phyloP scores from a whole-genome alignment of 371 early-diverging fungal species.

The Apophysomyces ossiformis region DNA sequence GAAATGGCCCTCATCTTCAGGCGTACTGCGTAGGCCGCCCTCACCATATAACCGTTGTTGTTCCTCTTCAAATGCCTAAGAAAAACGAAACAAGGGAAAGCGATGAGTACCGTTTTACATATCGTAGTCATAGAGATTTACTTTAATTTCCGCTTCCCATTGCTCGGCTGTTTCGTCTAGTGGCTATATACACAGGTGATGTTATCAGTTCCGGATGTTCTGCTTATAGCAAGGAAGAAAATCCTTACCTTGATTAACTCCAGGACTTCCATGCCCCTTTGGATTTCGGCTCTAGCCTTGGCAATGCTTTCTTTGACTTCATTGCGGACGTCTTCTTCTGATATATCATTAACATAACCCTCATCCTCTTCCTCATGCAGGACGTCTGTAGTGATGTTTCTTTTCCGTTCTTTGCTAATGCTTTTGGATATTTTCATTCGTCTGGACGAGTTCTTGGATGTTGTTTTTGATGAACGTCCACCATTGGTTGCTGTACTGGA shows the following conservation, averaged over 20 bases:
- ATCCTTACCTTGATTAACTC: constrained; percentile 41
- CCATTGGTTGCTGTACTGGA: constrained; percentile 31
- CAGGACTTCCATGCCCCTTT: constrained; percentile 59
- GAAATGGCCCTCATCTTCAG: constrained; percentile 48
- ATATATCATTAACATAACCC: constrained; percentile 35
- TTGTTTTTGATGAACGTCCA: constrained; percentile 1
- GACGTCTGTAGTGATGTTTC: background rate
- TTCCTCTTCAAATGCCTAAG: constrained; percentile 40
- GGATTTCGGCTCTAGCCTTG: constrained; percentile 67
- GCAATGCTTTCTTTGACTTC: constrained; percentile 62
- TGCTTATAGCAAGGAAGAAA: background rate
- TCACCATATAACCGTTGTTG: constrained; percentile 35
- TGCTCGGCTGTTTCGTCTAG: constrained; percentile 43
- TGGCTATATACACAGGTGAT: constrained; percentile 18
- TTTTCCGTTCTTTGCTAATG: constrained; percentile 1
- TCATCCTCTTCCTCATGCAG: constrained; percentile 28
- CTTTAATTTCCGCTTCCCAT: constrained; percentile 48
- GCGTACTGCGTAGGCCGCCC: constrained; percentile 27
- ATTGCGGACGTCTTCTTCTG: constrained; percentile 33
- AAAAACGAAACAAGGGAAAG: background rate
- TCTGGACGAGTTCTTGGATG: constrained; percentile 10
- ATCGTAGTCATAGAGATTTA: background rate
- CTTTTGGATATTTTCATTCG: constrained; percentile 11
- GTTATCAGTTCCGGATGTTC: background rate
- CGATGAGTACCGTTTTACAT: background rate